Evolutionary conservation across 768 basidiomycete species (phyloP).

Genomic region (Galerina sulciceps): DNA sequence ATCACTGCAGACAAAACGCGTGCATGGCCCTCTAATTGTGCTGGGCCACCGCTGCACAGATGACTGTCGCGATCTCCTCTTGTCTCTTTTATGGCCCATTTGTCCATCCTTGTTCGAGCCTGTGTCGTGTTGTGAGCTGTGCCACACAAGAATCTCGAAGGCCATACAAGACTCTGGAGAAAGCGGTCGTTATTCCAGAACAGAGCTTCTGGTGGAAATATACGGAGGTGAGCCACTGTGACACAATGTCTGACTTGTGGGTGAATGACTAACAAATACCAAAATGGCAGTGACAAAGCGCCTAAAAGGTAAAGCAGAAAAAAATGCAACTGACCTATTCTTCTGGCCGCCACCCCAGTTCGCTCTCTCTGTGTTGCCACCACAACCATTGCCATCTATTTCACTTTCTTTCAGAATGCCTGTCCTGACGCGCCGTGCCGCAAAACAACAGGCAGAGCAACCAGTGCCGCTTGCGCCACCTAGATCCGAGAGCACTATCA

Average conservation of each 20-base stretch:
- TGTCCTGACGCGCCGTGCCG: slow-evolving; percentile 3
- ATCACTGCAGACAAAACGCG: too few relatives aligned
- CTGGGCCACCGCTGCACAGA: too few relatives aligned
- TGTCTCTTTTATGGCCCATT: too few relatives aligned
- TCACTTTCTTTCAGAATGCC: neutral
- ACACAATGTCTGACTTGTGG: neutral
- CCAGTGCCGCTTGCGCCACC: neutral
- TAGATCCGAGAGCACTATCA: neutral
- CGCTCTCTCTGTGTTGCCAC: neutral
- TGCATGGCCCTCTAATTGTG: too few relatives aligned
- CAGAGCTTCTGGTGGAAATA: neutral
- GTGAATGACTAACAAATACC: neutral
- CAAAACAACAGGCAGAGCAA: neutral
- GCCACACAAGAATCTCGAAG: too few relatives aligned
- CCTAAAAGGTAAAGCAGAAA: neutral
- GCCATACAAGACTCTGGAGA: too few relatives aligned
- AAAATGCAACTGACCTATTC: neutral
- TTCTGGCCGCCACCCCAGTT: neutral
- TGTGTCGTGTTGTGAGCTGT: too few relatives aligned
- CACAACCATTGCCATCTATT: neutral
- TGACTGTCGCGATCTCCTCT: too few relatives aligned
- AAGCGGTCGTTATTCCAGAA: neutral
- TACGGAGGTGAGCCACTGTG: neutral
- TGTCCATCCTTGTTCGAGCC: too few relatives aligned
- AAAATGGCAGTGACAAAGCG: neutral